These are phyloP conservation scores for Hordeum pubiflorum DNA, from an alignment of 202 grass and related monocot genomes.

Conservation along the genomic window DNA sequence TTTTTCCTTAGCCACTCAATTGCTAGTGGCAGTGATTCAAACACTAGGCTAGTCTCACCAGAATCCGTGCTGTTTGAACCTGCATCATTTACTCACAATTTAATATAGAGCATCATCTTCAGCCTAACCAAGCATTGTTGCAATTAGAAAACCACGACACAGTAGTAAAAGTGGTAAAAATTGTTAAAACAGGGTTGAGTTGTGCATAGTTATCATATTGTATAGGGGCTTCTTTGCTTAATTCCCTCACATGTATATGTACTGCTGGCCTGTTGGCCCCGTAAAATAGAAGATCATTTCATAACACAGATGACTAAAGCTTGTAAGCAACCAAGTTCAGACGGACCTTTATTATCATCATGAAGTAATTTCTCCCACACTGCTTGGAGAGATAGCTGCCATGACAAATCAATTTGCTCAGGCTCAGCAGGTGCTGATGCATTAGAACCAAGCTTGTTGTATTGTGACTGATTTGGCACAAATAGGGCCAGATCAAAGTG, in stretches of 20 bases:
- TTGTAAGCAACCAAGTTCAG: neutral
- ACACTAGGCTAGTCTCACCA: conserved; percentile 36
- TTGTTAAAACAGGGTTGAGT: neutral
- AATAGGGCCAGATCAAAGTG: conserved; percentile 77
- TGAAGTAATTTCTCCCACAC: conserved; percentile 75
- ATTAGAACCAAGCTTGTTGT: conserved; percentile 79
- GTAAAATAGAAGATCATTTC: too few species aligned
- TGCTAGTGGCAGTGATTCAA: conserved; percentile 63
- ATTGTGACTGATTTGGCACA: conserved; percentile 90
- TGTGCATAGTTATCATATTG: too few species aligned
- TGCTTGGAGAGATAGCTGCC: conserved; percentile 71
- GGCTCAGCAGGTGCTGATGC: conserved; percentile 62
- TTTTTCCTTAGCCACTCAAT: conserved; percentile 76
- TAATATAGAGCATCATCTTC: neutral
- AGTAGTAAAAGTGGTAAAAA: conserved; percentile 8
- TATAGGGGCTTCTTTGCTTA: too few species aligned
- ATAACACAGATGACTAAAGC: conserved; percentile 6
- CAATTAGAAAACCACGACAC: neutral
- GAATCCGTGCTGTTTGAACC: conserved; percentile 26
- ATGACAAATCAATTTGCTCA: conserved; percentile 81
- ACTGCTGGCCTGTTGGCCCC: too few species aligned
- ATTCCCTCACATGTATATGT: too few species aligned
- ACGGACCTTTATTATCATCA: conserved; percentile 48
- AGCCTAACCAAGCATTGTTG: neutral
- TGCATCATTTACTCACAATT: conserved; percentile 30